These are phyloP conservation scores for Diaporthe sp. DNA, from an alignment of 2,329 filamentous ascomycete genomes.

Conservation along the genomic window DNA sequence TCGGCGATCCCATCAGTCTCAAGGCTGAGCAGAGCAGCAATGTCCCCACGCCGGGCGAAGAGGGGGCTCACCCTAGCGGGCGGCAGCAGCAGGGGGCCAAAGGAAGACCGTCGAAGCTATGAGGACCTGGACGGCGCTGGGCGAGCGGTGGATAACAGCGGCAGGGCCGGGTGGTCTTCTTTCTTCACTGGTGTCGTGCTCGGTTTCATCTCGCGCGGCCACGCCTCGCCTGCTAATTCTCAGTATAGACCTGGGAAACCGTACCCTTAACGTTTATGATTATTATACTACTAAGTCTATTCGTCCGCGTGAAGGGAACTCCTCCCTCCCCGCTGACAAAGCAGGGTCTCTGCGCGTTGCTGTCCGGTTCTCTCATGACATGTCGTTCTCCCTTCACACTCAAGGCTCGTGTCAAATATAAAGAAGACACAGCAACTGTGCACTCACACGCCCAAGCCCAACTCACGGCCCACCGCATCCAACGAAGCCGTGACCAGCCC, in stretches of 20 bases:
- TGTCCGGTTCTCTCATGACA: background rate
- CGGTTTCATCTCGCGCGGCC: conserved; percentile 36
- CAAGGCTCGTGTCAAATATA: background rate
- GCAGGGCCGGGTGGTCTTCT: conserved; percentile 28
- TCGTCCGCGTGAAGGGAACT: background rate
- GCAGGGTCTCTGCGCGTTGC: background rate
- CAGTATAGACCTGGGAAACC: conserved; percentile 11
- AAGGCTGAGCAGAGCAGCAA: conserved; percentile 38
- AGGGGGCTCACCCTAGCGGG: conserved; percentile 20
- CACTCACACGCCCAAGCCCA: conserved; percentile 54
- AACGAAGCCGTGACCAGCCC: conserved; percentile 71
- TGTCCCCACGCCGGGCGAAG: conserved; percentile 39
- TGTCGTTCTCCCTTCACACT: background rate
- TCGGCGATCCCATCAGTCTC: conserved; percentile 41
- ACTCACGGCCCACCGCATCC: conserved; percentile 72
- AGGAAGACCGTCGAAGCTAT: conserved; percentile 13
- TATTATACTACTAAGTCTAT: conserved; percentile 21
- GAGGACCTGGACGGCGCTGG: background rate
- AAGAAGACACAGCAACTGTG: background rate
- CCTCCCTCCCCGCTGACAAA: background rate
- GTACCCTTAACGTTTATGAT: background rate
- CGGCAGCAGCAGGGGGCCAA: background rate
- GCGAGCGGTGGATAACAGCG: background rate
- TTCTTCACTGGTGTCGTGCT: conserved; percentile 34
- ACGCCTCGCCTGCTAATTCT: conserved; percentile 32